These are phyloP conservation scores for Coffea eugenioides DNA, from an alignment of 257 asterid genomes.

Conservation along the genomic window DNA sequence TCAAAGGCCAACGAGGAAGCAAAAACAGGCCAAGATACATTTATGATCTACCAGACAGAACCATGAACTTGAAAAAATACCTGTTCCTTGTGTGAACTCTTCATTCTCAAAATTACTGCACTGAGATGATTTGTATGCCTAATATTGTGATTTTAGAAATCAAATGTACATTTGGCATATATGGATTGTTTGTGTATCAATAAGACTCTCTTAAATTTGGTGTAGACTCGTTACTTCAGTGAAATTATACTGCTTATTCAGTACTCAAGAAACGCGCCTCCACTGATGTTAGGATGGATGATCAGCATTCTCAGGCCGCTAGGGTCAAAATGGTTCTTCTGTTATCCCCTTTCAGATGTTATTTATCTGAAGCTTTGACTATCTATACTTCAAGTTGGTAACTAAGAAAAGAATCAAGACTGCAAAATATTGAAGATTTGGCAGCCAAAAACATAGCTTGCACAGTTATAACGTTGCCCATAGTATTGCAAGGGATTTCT, in stretches of 20 bases:
- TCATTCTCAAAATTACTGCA: conserved; percentile 11
- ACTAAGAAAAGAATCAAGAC: neutral
- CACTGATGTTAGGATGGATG: neutral
- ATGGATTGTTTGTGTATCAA: neutral
- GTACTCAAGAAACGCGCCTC: too few species aligned
- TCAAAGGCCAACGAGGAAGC: neutral
- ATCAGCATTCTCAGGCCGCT: neutral
- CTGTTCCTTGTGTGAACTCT: conserved; percentile 1
- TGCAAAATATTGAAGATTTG: neutral
- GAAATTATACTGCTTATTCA: neutral
- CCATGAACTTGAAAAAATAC: neutral
- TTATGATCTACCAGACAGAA: neutral
- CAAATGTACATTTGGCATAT: neutral
- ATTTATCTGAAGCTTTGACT: neutral
- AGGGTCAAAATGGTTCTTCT: neutral
- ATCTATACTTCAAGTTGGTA: too few species aligned
- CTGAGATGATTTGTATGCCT: conserved; percentile 11
- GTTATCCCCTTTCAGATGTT: neutral
- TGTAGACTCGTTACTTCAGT: neutral
- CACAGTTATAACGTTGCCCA: neutral
- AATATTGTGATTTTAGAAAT: conserved; percentile 12
- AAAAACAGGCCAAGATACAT: neutral
- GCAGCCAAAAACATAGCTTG: neutral
- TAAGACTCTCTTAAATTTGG: neutral
- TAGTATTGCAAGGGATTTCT: too few species aligned